Conservation (phyloP, 306 rosid genomes). For the Potentilla sterilis region DNA sequence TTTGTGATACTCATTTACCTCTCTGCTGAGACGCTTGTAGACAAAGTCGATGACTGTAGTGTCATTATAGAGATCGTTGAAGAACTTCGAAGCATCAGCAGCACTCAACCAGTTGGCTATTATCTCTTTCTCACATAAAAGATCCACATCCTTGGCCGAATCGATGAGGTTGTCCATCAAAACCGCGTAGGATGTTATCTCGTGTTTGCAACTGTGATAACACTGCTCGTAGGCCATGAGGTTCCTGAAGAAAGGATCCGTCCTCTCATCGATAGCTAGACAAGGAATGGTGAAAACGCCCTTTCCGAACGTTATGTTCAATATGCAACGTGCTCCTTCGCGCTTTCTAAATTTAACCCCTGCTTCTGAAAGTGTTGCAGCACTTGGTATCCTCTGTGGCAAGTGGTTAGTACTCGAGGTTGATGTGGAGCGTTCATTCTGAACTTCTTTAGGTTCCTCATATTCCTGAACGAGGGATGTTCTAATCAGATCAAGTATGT, state of each 20-base stretch:
- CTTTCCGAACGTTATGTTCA: background rate
- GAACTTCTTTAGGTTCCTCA: no score
- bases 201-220: background rate
- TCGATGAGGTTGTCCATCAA: conserved; percentile 27
- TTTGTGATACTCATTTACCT: no score
- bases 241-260: conserved; percentile 12
- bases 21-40: background rate
- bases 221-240: conserved; percentile 24
- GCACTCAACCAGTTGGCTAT: background rate
- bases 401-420: no score
- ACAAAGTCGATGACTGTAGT: background rate
- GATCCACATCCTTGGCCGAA: background rate
- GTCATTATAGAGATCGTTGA: conserved; percentile 20
- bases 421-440: no score
- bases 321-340: background rate
- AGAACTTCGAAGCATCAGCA: conserved; percentile 8
- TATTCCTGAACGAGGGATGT: no score
- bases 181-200: conserved; percentile 24
- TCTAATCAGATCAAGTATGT: background rate
- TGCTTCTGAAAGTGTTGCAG: background rate
- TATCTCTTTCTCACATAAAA: background rate
- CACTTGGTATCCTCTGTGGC: conserved; percentile 14
- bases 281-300: conserved; percentile 16
- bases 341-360: conserved; percentile 7
- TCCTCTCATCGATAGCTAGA: conserved; percentile 16